Percentiles rank a stretch among this genome's conserved stretches.
Evolutionary conservation across 202 grass and related monocot genomes (phyloP).

Genomic region (Setaria italica): DNA sequence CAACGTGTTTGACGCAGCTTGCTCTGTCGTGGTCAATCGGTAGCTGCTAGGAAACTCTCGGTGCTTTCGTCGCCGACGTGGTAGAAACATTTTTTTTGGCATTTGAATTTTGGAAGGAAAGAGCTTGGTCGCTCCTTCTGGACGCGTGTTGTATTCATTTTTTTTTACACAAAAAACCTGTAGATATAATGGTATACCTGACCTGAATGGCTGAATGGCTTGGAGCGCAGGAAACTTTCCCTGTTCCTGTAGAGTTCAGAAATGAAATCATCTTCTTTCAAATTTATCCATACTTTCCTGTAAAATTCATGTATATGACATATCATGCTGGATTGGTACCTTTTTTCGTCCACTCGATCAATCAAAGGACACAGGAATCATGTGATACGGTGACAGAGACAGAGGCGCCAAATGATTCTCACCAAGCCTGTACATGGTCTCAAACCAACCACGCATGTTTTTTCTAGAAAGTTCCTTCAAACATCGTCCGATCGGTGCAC

Average conservation of each 20-base stretch:
- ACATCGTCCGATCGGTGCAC: neutral
- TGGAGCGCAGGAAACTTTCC: neutral
- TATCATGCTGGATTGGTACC: neutral
- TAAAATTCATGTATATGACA: neutral
- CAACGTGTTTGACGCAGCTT: slow-evolving; percentile 51
- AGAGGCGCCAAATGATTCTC: slow-evolving; percentile 9
- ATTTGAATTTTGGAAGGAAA: slow-evolving; percentile 22
- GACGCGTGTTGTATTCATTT: slow-evolving; percentile 36
- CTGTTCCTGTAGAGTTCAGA: neutral
- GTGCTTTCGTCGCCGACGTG: slow-evolving; percentile 7
- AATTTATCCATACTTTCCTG: neutral
- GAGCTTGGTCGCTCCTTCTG: neutral
- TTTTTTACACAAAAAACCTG: slow-evolving; percentile 5
- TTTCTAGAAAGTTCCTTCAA: slow-evolving; percentile 11
- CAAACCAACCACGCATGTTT: slow-evolving; percentile 26
- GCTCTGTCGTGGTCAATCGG: slow-evolving; percentile 1
- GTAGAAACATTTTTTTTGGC: neutral
- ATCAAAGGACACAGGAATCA: neutral
- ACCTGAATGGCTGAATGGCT: neutral
- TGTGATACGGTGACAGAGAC: slow-evolving; percentile 11
- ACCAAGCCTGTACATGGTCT: neutral
- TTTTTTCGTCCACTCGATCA: slow-evolving; percentile 20
- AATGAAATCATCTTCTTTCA: neutral
- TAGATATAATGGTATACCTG: neutral
- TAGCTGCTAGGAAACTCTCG: slow-evolving; percentile 25